Evolutionary conservation across 768 basidiomycete genomes (phyloP), one percentile per base, ranked within the genome.

Genomic region (Imleria badia): DNA sequence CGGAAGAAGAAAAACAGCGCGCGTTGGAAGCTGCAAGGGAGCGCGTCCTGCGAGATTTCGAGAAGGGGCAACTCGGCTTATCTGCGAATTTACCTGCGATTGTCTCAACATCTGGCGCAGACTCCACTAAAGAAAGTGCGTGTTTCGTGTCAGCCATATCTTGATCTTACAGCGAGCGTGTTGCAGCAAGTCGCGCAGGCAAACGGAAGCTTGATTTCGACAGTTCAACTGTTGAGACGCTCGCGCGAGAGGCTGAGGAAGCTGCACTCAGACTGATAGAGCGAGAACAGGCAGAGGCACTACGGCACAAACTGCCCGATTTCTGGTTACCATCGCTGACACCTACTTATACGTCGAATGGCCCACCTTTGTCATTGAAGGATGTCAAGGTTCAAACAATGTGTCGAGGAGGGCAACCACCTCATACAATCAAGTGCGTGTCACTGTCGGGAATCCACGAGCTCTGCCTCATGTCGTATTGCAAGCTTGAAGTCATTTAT

Each of bases 321-420:
- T 99, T 97, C 69, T 99, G 97, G 97, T 78, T 99, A 36, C 94
- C 94, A 3, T 94, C 91, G 0, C 73, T 98, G 23, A 94, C 95
- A 0, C 95, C 95, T 0, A 95, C 81, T 42, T 83, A 89, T 71
- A 74, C 81, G 22, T 77, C 88, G 31, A 77, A 66, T 45, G 84
- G 84, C 0, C 79, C 78, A 11, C 86, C 86, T 2, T 78, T 76
- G 26, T 87, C 86, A 5, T 72, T 94, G 40, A 79, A 81, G 61
- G 91, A 94, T 61, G 80, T 94, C 33, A 94, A 94, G 71, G 72
- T 94, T 30, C 89, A 92, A 63, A 93, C 96, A 9, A 83, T 90
- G 51, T 99, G 97, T 73, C 82, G 89, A 52, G 92, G 90, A 6
- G 87, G 88, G 2, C 79, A 81, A 58, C 87, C 88, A 29, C 70